These are phyloP conservation scores for Uncinocarpus reesii DNA, from an alignment of 2,329 filamentous ascomycete genomes.

Conservation along the genomic window DNA sequence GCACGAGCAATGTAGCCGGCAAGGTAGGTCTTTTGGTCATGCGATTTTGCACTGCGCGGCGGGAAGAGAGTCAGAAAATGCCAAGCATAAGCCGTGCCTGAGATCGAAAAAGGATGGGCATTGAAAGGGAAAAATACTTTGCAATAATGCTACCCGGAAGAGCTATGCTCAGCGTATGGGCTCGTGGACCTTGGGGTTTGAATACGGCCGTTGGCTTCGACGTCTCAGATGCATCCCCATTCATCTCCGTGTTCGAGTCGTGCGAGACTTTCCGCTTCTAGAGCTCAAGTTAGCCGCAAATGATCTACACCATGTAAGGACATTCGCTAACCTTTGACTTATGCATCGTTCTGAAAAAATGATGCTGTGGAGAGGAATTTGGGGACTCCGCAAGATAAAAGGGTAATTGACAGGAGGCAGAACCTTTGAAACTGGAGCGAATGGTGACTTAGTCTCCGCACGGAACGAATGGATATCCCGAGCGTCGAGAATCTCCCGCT, in stretches of 20 bases:
- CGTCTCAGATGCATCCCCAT: conserved; percentile 38
- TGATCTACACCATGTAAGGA: background rate
- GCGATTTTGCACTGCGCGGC: conserved; percentile 51
- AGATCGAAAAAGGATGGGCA: too few relatives aligned
- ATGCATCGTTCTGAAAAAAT: conserved; percentile 4
- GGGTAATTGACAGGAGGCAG: too few relatives aligned
- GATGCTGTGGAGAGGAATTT: too few relatives aligned
- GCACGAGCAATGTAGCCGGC: conserved; percentile 70
- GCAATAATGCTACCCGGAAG: conserved; percentile 67
- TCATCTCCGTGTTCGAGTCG: conserved; percentile 13
- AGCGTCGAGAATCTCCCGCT: too few relatives aligned
- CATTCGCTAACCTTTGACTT: conserved; percentile 10
- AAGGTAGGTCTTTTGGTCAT: conserved; percentile 63
- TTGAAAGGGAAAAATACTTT: conserved; percentile 49
- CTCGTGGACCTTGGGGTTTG: conserved; percentile 51
- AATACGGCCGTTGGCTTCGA: conserved; percentile 62
- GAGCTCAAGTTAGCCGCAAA: background rate
- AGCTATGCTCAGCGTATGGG: conserved; percentile 67
- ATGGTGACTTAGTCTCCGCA: too few relatives aligned
- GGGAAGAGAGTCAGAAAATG: background rate
- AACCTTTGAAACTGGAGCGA: too few relatives aligned
- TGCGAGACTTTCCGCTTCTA: conserved; percentile 21
- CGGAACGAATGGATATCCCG: too few relatives aligned
- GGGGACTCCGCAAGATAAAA: too few relatives aligned
- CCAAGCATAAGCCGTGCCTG: too few relatives aligned